Base-by-base conservation (phyloP, 371 early-diverging fungal species). In the Cladochytrium tenue region DNA sequence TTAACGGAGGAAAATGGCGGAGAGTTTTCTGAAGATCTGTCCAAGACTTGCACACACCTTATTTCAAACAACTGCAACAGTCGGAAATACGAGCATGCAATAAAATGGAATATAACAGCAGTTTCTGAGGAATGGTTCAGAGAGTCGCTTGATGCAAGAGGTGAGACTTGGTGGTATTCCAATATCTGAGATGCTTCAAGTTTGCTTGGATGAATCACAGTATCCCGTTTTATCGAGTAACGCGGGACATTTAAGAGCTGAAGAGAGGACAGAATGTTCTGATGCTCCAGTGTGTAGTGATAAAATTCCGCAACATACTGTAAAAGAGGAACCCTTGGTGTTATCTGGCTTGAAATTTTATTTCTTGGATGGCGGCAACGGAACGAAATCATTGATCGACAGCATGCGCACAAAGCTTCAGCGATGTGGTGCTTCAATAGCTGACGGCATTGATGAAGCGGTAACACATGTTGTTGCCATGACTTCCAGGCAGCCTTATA, bases 51-150 rank as follows among this genome's bases (percentile, higher is more conserved):
- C 63, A 64, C 69, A 7, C 69, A 69, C 55, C 59, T 69, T 10
- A 34, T 69, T 58, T 50, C 64, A 4, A 32, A 34, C 0, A 30
- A n/a, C 17, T 26, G 58, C 20, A 32, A 32, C 17, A 60, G 69
- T 26, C 27, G 32, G 28, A 69, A 69, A 43, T 63, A n/a, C 33
- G 63, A 59, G n/a, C 64, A 59, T 50, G 69, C 69, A 25, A 26
- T 31, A 7, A 58, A 43, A 31, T 32, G 53, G 31, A 58, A 58
- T 20, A 53, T 69, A 23, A 1, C 5, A 5, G 56, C 62, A 1
- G 69, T 64, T 10, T 26, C 20, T 30, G 7, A 13, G n/a, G 28
- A 32, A 1, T 69, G 69, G 69, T n/a, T 69, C 1, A 15, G 26
- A 3, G 28, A 63, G 27, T 68, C 63, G 25, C 27, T 32, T 1